Base-by-base conservation (phyloP, 2,329 filamentous ascomycete species). In the Aspergillus ochraceus region DNA sequence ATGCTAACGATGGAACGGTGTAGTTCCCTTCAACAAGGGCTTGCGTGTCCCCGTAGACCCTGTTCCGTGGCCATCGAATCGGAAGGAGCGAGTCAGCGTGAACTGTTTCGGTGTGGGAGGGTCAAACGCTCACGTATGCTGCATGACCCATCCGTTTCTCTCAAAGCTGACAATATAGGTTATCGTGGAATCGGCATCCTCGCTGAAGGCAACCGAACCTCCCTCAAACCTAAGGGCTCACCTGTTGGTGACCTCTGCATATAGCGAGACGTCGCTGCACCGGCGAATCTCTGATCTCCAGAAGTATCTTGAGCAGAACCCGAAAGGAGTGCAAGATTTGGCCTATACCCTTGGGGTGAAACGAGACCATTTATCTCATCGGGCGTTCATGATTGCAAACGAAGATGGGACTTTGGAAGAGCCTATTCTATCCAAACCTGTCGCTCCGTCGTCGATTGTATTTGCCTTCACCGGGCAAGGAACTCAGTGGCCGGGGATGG, bases 401-500 rank as follows among this genome's bases (percentile, higher is more conserved):
- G 19, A 19, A 10, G 49, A 30, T 12, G 49, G 20, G 24, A 20
- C 14, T 3, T 12, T 51, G 4, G 49, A 17, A 36, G 22, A 19
- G 2, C 24, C 49, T 17, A 10, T 42, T n/a, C 14, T 51, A 6
- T 51, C 49, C 24, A 51, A 30, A 20, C 17, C 36, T n/a, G 36
- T n/a, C 14, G 4, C 36, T 17, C 8, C 22, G 9, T 47, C 45
- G 6, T 24, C 49, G 12, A 30, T 32, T 20, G 47, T 39, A 45
- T 62, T 64, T 36, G 63, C 71, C 1, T 72, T 71, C 54, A 71
- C 67, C 1, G 70, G 70, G 6, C 70, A 72, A 55, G 70, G 70
- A 1, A 64, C 67, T 6, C 70, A 71, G 49, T 70, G 63, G 60
- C 53, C 42, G 3, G 39, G 26, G 5, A 60, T 60, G 59, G 42